phyloP scores from a whole-genome alignment of 148 eudicot genomes.

The Dysphania ambrosioides region DNA sequence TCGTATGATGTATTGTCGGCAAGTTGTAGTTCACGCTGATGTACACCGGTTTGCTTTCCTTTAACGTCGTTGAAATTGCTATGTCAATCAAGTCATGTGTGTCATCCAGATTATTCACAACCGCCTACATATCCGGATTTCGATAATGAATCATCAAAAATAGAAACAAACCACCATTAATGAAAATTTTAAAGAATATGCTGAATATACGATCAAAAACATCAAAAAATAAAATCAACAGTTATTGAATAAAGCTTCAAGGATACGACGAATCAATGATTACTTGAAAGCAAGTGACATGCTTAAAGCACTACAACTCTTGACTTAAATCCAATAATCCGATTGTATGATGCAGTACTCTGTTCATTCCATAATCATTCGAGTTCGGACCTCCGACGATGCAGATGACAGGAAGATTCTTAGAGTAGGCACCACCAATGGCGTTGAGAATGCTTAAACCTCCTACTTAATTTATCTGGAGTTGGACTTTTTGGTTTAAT shows the following conservation, averaged over 20 bases:
- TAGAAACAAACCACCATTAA: background rate
- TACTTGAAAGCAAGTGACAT: slow-evolving; percentile 87
- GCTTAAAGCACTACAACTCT: slow-evolving; percentile 70
- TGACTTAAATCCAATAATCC: slow-evolving; percentile 81
- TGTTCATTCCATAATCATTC: slow-evolving; percentile 72
- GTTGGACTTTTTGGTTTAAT: too few species aligned
- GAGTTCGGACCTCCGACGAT: slow-evolving; percentile 87
- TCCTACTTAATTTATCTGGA: too few species aligned
- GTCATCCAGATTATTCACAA: slow-evolving; percentile 71
- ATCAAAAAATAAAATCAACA: too few species aligned
- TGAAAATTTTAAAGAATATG: too few species aligned
- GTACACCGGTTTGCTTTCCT: slow-evolving; percentile 86
- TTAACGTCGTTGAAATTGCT: slow-evolving; percentile 75
- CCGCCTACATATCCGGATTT: slow-evolving; percentile 40
- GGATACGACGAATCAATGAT: too few species aligned
- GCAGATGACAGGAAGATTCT: slow-evolving; percentile 78
- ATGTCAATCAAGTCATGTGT: slow-evolving; percentile 72
- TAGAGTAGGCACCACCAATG: slow-evolving; percentile 81
- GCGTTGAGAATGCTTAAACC: slow-evolving; percentile 81
- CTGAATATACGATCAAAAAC: too few species aligned
- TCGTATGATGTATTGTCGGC: slow-evolving; percentile 66
- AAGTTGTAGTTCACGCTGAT: slow-evolving; percentile 65
- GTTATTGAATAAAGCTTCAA: too few species aligned
- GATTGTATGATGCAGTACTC: slow-evolving; percentile 76
- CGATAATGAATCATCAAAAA: too few species aligned